Conservation (phyloP, 306 rosid species). For the Cajanus cajan region DNA sequence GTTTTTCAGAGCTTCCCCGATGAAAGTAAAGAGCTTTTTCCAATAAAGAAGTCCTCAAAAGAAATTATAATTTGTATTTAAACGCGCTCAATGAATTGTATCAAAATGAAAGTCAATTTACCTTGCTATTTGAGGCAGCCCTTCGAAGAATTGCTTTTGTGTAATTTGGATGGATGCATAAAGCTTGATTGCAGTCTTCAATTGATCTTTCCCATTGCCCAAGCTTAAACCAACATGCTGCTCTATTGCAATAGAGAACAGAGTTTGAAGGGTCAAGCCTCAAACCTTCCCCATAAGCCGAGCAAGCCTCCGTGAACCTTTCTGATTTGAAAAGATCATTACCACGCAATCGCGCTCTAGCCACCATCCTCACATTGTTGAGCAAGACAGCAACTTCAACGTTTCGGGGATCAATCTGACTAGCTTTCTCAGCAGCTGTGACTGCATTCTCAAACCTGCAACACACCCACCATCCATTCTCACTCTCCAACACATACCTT, state of each 20-base stretch:
- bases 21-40: too few relatives aligned
- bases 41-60: too few relatives aligned
- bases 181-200: slow-evolving; percentile 81
- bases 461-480: slow-evolving; percentile 61
- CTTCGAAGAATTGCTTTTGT: slow-evolving; percentile 79
- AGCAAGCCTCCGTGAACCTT: slow-evolving; percentile 77
- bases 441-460: slow-evolving; percentile 95
- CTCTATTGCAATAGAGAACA: slow-evolving; percentile 81
- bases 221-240: slow-evolving; percentile 88
- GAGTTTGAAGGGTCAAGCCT: slow-evolving; percentile 68
- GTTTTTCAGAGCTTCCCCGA: too few relatives aligned
- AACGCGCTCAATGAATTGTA: not conserved
- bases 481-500: slow-evolving; percentile 50
- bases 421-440: slow-evolving; percentile 72
- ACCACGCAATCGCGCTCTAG: slow-evolving; percentile 72
- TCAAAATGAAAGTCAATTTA: slow-evolving; percentile 3
- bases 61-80: too few relatives aligned
- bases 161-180: slow-evolving; percentile 65
- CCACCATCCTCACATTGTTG: slow-evolving; percentile 64
- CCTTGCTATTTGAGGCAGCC: slow-evolving; percentile 80
- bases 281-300: slow-evolving; percentile 79
- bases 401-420: slow-evolving; percentile 61
- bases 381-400: slow-evolving; percentile 62
- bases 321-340: slow-evolving; percentile 84
- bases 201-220: slow-evolving; percentile 77